Evolutionary conservation across 805 yeast genomes (phyloP).

Genomic region (Candida andamanensis): DNA sequence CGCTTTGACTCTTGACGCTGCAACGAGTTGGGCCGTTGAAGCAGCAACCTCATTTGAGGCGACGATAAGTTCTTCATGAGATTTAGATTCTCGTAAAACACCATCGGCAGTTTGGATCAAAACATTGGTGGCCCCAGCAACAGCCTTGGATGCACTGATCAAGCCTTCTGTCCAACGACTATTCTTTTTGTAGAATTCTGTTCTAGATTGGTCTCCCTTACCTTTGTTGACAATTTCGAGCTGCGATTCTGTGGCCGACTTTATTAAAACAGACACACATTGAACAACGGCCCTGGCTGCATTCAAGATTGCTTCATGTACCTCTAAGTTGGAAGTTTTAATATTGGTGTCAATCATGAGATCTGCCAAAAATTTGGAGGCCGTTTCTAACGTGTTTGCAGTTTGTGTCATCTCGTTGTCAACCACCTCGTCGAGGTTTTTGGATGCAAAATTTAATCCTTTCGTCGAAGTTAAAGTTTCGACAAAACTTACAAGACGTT

Average conservation of each 20-base stretch:
- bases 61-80: conserved; percentile 80
- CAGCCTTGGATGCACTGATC: conserved; percentile 82
- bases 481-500: conserved; percentile 48
- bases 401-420: conserved; percentile 71
- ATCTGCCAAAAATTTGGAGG: conserved; percentile 53
- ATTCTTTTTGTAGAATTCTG: conserved; percentile 80
- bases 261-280: conserved; percentile 66
- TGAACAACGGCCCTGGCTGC: conserved; percentile 79
- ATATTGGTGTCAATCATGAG: conserved; percentile 51
- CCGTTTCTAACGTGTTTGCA: conserved; percentile 62
- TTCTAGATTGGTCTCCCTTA: conserved; percentile 56
- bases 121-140: conserved; percentile 77
- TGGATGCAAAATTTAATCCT: conserved; percentile 26
- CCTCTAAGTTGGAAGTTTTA: conserved; percentile 55
- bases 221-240: conserved; percentile 73
- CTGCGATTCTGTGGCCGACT: conserved; percentile 77
- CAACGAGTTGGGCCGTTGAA: conserved; percentile 86
- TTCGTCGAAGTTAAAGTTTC: conserved; percentile 45
- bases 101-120: conserved; percentile 86
- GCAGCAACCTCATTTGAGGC: conserved; percentile 92
- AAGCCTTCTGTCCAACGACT: conserved; percentile 93
- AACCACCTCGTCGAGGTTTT: conserved; percentile 65
- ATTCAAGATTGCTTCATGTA: conserved; percentile 69
- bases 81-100: conserved; percentile 54
- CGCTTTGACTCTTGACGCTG: conserved; percentile 86